Evolutionary conservation across 2,329 filamentous ascomycete genomes (phyloP).

Genomic region (Curvularia sp.): DNA sequence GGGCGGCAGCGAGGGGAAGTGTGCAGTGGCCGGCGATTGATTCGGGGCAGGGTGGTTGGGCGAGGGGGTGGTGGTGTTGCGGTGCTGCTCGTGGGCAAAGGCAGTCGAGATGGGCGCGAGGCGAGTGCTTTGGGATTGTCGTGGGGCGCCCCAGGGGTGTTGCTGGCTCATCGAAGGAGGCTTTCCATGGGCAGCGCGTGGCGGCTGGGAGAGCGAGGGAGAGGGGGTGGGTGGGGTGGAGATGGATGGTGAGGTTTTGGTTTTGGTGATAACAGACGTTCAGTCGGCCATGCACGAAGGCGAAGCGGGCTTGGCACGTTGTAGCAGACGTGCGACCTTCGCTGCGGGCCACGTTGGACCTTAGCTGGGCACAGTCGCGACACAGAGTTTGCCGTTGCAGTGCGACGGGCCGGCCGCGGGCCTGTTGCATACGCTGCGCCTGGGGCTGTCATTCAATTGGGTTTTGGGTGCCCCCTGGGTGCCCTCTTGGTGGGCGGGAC

Average conservation of each 20-base stretch:
- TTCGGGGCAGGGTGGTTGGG: slow-evolving; percentile 59
- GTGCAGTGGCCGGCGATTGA: slow-evolving; percentile 60
- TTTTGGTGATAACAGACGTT: slow-evolving; percentile 27
- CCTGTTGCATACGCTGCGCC: neutral
- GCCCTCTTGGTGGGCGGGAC: neutral
- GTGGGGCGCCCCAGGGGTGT: slow-evolving; percentile 64
- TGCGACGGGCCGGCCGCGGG: neutral
- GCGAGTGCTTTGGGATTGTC: slow-evolving; percentile 62
- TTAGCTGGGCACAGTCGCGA: neutral
- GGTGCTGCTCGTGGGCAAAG: slow-evolving; percentile 53
- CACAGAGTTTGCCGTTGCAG: neutral
- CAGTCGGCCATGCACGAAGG: slow-evolving; percentile 15
- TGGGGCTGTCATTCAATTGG: neutral
- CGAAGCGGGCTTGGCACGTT: slow-evolving; percentile 18
- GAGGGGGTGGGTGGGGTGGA: slow-evolving; percentile 25
- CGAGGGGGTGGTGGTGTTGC: slow-evolving; percentile 51
- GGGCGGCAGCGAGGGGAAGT: slow-evolving; percentile 61
- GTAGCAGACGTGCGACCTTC: slow-evolving; percentile 13
- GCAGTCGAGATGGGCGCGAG: slow-evolving; percentile 64
- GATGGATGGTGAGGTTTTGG: slow-evolving; percentile 24
- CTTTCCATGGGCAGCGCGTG: slow-evolving; percentile 52
- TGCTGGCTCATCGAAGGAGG: slow-evolving; percentile 59
- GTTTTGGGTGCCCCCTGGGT: neutral
- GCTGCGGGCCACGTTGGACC: slow-evolving; percentile 14
- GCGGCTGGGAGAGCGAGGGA: slow-evolving; percentile 32